Evolutionary conservation across 805 yeast species (phyloP), one percentile per base, ranked within the genome.

Genomic region (Pichia gijzeniarum): DNA sequence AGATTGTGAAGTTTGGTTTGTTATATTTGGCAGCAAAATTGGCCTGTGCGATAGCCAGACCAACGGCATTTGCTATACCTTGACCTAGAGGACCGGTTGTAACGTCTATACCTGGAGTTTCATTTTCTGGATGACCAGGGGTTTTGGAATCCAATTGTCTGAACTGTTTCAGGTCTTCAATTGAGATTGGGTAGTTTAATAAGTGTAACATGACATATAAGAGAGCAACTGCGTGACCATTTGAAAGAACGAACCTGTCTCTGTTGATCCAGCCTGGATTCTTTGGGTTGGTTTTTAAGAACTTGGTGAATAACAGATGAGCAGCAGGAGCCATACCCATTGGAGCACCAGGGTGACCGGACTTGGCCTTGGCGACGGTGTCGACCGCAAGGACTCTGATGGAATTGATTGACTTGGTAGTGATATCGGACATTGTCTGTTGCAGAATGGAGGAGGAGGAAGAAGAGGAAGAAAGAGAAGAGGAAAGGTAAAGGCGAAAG

Each of bases 311-410:
- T 53, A 91, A 67, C 47, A 80, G 82, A 69, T 91, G 97, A 52
- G 97, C 95, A 50, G 90, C 82, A 38, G 97, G 96, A 16, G 99
- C 97, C 70, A 91, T 73, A 53, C 98, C 98, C 79, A 91, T 80
- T 60, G 98, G 98, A 44, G 99, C 98, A 73, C 99, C 99, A 45
- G 99, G 99, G 73, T 91, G 99, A 56, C 99, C 99, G 50, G 96
- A 84, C 71, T 91, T 85, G 60, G 97, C 91, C 69, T 80, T 76
- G 49, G 82, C 74, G 51, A 87, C 95, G 54, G 85, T 80, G 67
- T 91, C 99, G 44, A 85, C 86, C 31, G 98, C 80, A 59, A 91
- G 77, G 50, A 82, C 70, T 73, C 96, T 88, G 72, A 91, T 85
- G 58, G 98, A 87, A 74, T 77, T 74, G 69, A 91, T 73, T 48